Percentiles rank a stretch among this genome's conserved stretches.
phyloP scores from a whole-genome alignment of 2,329 filamentous ascomycete genomes.

The Arachnopeziza araneosa region DNA sequence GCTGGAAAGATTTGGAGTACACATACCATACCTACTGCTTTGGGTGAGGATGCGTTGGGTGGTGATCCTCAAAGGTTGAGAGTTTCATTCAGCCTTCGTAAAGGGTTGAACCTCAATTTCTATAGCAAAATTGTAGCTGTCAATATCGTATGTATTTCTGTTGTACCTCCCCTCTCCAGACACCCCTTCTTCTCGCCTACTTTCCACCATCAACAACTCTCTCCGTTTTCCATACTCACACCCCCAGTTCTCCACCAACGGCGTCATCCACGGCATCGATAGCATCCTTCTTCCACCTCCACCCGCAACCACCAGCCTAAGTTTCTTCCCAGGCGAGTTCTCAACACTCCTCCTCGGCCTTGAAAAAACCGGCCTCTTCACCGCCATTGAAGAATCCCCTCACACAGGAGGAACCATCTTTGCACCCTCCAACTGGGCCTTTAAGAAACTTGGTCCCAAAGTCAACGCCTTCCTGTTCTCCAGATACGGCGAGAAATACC shows the following conservation, averaged over 20 bases:
- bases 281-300: conserved; percentile 73
- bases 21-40: conserved; percentile 68
- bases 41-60: conserved; percentile 55
- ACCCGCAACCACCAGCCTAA: conserved; percentile 55
- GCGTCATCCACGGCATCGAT: conserved; percentile 74
- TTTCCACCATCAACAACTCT: too few species aligned
- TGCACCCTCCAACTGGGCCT: conserved; percentile 77
- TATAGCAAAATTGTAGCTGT: conserved; percentile 64
- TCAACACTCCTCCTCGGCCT: conserved; percentile 73
- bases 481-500: conserved; percentile 67
- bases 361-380: conserved; percentile 64
- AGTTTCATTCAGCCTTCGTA: conserved; percentile 52
- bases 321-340: conserved; percentile 63
- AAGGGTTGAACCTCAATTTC: conserved; percentile 69
- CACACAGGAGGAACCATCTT: conserved; percentile 69
- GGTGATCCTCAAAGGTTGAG: conserved; percentile 67
- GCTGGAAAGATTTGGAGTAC: conserved; percentile 59
- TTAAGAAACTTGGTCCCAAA: conserved; percentile 62
- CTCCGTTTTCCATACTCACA: background rate
- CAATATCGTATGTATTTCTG: conserved; percentile 55
- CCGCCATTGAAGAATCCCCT: conserved; percentile 50
- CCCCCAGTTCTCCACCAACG: conserved; percentile 63
- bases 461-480: conserved; percentile 84
- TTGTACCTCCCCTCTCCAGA: background rate
- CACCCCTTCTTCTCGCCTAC: too few species aligned